Percentiles rank a stretch among this genome's conserved stretches.
Conservation (phyloP, 2,329 filamentous ascomycete species). For the Chaetomiaceae sp. region DNA sequence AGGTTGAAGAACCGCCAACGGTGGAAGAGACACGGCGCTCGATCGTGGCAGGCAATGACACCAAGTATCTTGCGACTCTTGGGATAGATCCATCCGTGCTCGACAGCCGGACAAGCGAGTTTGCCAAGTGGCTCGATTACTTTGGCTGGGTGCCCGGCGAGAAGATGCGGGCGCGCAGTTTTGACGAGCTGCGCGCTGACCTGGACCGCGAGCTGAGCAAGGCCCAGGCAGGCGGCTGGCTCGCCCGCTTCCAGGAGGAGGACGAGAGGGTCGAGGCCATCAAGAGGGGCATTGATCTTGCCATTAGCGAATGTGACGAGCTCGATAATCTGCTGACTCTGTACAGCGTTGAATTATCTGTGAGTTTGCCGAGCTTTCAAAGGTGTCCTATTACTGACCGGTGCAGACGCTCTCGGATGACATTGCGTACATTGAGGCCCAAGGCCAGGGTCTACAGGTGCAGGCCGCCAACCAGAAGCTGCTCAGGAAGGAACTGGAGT, state of each 20-base stretch:
- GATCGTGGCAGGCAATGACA: conserved; percentile 66
- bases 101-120: conserved; percentile 71
- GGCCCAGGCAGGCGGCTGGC: conserved; percentile 88
- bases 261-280: conserved; percentile 87
- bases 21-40: conserved; percentile 53
- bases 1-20: conserved; percentile 26
- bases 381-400: conserved; percentile 23
- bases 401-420: conserved; percentile 84
- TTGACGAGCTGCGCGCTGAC: conserved; percentile 77
- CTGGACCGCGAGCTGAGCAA: conserved; percentile 84
- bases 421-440: conserved; percentile 94
- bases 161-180: conserved; percentile 67
- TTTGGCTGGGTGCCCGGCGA: conserved; percentile 82
- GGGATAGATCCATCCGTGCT: conserved; percentile 75
- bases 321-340: conserved; percentile 89
- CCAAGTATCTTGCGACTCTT: conserved; percentile 71
- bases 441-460: conserved; percentile 93
- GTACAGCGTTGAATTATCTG: conserved; percentile 89
- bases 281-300: conserved; percentile 77
- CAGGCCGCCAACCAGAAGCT: conserved; percentile 96
- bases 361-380: conserved; percentile 41
- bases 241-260: conserved; percentile 77
- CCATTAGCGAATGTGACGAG: conserved; percentile 94
- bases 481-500: conserved; percentile 82
- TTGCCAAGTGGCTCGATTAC: conserved; percentile 76